phyloP scores from a whole-genome alignment of 352 stramenopile genomes.

The Phytophthora capsici region DNA sequence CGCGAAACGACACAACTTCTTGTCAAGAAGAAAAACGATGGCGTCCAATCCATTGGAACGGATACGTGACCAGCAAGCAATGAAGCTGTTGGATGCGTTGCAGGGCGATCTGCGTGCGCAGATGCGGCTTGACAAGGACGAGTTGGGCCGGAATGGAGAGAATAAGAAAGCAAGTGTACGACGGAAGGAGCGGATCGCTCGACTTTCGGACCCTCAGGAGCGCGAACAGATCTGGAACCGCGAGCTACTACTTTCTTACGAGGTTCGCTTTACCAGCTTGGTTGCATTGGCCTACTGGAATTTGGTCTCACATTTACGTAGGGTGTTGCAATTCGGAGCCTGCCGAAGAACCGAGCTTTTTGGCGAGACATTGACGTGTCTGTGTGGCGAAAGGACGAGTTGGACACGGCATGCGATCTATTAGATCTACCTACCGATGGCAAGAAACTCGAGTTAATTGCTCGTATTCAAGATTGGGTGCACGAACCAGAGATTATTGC shows the following conservation, averaged over 20 bases:
- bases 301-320: constrained; percentile 10
- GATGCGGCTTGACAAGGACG: constrained; percentile 62
- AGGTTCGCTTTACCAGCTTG: constrained; percentile 33
- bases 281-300: not conserved
- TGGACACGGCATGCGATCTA: constrained; percentile 64
- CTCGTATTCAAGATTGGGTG: constrained; percentile 78
- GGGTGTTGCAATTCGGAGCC: constrained; percentile 50
- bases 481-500: constrained; percentile 58
- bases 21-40: constrained; percentile 6
- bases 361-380: constrained; percentile 64
- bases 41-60: constrained; percentile 64
- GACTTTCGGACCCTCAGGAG: constrained; percentile 50
- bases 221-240: constrained; percentile 63
- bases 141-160: constrained; percentile 28
- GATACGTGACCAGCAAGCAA: constrained; percentile 63
- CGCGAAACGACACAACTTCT: constrained; percentile 28
- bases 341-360: constrained; percentile 70
- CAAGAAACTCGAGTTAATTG: constrained; percentile 71
- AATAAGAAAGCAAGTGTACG: constrained; percentile 40
- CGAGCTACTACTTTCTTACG: constrained; percentile 44
- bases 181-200: constrained; percentile 53
- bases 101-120: constrained; percentile 70
- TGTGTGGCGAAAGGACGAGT: constrained; percentile 53
- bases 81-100: constrained; percentile 59
- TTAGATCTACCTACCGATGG: constrained; percentile 55